Conservation (phyloP, 129 eudicot genomes). For the Flaveria trinervia region DNA sequence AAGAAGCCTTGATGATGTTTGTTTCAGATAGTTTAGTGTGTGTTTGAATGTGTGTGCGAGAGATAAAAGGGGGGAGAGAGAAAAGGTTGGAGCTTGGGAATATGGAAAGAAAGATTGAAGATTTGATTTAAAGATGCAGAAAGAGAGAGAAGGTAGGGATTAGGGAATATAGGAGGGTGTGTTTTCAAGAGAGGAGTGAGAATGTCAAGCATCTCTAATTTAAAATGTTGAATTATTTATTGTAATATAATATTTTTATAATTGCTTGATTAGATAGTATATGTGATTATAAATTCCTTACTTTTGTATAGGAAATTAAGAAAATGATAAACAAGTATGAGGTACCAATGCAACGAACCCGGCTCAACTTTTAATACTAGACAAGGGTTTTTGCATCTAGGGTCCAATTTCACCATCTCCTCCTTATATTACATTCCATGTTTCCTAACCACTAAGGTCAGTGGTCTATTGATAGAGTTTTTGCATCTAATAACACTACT, state of each 20-base stretch:
- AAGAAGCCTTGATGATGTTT: background rate
- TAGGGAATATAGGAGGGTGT: conserved; percentile 25
- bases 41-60: conserved; percentile 14
- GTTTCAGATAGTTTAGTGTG: background rate
- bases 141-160: conserved; percentile 7
- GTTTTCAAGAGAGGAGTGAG: conserved; percentile 22
- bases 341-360: too few species aligned
- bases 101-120: conserved; percentile 20
- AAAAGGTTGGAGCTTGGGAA: conserved; percentile 9
- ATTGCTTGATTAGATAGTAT: too few species aligned
- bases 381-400: too few species aligned
- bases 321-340: too few species aligned
- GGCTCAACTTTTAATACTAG: too few species aligned
- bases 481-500: too few species aligned
- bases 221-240: background rate
- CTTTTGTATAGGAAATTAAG: too few species aligned
- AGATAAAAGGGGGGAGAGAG: conserved; percentile 5
- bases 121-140: conserved; percentile 7
- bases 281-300: too few species aligned
- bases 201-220: conserved; percentile 33
- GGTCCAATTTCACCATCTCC: too few species aligned
- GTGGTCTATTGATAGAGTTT: too few species aligned
- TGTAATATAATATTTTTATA: background rate
- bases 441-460: too few species aligned
- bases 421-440: too few species aligned